These are phyloP conservation scores for Talaromyces pinophilus DNA, from an alignment of 2,329 filamentous ascomycete species.

Conservation along the genomic window DNA sequence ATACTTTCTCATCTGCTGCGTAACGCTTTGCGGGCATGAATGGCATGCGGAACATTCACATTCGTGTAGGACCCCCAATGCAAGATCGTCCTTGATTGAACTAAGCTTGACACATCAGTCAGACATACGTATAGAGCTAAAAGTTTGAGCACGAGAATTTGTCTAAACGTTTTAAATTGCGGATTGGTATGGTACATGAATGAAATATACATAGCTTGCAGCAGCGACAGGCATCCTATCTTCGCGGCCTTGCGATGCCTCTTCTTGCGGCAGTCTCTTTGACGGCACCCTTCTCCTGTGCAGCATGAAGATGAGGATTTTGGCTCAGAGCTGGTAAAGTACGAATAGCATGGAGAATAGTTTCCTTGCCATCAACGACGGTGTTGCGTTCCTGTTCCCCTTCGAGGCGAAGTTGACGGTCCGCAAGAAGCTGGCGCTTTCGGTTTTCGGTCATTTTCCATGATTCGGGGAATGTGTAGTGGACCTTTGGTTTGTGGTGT, in stretches of 20 bases:
- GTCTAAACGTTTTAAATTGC: constrained; percentile 4
- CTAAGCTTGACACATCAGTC: no score
- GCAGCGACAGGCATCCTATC: constrained; percentile 7
- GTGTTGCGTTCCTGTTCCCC: constrained; percentile 61
- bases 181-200: constrained; percentile 22
- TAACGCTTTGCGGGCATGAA: no score
- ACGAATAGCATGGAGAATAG: constrained; percentile 39
- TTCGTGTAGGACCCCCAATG: no score
- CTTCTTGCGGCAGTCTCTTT: constrained; percentile 26
- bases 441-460: constrained; percentile 79
- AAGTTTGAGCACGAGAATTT: background rate
- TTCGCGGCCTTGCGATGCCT: constrained; percentile 1
- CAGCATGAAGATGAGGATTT: constrained; percentile 29
- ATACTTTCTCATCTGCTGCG: background rate
- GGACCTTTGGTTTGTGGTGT: constrained; percentile 71
- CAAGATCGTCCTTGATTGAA: background rate
- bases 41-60: no score
- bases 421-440: constrained; percentile 63
- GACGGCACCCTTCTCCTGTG: constrained; percentile 32
- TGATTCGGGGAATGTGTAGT: constrained; percentile 72
- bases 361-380: constrained; percentile 54
- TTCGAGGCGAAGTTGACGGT: constrained; percentile 55
- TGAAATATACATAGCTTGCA: background rate
- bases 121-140: background rate
- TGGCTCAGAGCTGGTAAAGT: constrained; percentile 38